Percentiles rank a stretch among this genome's conserved stretches.
Conservation (phyloP, 805 yeast genomes). For the Candida nitratophila region DNA sequence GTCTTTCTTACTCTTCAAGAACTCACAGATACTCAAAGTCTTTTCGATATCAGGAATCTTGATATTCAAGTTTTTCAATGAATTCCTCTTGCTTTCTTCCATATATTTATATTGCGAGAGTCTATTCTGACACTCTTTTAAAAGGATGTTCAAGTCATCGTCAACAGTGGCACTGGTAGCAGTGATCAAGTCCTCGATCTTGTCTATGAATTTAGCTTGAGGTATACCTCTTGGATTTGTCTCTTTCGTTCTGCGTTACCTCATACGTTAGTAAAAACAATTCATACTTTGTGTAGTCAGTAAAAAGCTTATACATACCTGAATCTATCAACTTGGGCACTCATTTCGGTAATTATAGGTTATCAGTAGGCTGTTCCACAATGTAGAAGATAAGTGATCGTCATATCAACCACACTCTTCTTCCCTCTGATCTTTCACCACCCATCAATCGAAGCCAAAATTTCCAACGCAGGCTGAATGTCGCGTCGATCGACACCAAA, state of each 20-base stretch:
- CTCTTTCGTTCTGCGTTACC: constrained; percentile 38
- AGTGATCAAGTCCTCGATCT: constrained; percentile 68
- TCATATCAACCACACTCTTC: background rate
- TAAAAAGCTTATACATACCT: constrained; percentile 3
- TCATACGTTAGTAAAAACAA: background rate
- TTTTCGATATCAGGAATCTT: constrained; percentile 91
- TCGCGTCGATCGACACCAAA: too few relatives aligned
- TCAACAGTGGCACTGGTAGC: constrained; percentile 19
- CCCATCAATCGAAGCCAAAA: too few relatives aligned
- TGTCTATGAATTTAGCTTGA: constrained; percentile 87
- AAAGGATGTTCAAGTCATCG: constrained; percentile 34
- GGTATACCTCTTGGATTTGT: constrained; percentile 94
- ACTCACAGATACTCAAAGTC: constrained; percentile 67
- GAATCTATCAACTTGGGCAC: constrained; percentile 5
- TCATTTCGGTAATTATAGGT: too few relatives aligned
- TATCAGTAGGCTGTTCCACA: too few relatives aligned
- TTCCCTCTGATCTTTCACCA: too few relatives aligned
- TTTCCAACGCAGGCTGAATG: too few relatives aligned
- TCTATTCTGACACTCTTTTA: constrained; percentile 78
- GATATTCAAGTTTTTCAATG: constrained; percentile 44
- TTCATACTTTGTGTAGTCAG: too few relatives aligned
- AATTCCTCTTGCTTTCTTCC: constrained; percentile 53
- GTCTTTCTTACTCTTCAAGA: constrained; percentile 56
- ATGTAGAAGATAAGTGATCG: too few relatives aligned
- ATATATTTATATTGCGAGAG: constrained; percentile 85